A percentile compares a stretch with the other conserved stretches of the same genome.
Conservation (phyloP, 805 yeast species). For the Priceomyces melissophilus region DNA sequence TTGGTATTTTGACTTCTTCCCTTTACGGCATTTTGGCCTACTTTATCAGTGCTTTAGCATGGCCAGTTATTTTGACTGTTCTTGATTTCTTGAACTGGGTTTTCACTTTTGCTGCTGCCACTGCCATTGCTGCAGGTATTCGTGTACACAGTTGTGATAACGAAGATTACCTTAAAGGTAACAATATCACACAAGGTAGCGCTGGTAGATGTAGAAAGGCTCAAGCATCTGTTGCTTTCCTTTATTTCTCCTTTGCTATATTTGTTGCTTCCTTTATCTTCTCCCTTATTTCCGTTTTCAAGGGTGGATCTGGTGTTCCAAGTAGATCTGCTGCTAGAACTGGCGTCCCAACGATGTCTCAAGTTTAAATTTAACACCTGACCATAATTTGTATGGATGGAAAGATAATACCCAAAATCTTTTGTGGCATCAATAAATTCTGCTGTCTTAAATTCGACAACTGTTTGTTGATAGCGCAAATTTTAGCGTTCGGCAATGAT, state of each 20-base stretch:
- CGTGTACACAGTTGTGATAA: conserved; percentile 84
- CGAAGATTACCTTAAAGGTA: conserved; percentile 56
- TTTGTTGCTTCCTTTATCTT: conserved; percentile 64
- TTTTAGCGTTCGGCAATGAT: too few species aligned
- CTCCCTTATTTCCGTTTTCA: conserved; percentile 53
- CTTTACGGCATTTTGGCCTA: conserved; percentile 77
- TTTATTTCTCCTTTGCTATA: conserved; percentile 77
- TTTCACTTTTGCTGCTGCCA: conserved; percentile 92
- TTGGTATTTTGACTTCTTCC: conserved; percentile 76
- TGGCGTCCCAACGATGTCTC: conserved; percentile 88
- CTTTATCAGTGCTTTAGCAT: conserved; percentile 74
- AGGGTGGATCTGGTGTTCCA: conserved; percentile 39
- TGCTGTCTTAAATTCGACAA: too few species aligned
- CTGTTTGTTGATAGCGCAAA: too few species aligned
- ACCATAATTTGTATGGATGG: too few species aligned
- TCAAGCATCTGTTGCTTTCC: conserved; percentile 79
- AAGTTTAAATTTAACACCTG: conserved; percentile 51
- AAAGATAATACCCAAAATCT: neutral
- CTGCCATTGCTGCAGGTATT: conserved; percentile 89
- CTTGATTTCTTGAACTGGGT: conserved; percentile 86
- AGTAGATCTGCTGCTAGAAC: conserved; percentile 58
- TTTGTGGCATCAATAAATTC: neutral
- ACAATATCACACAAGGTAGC: conserved; percentile 73
- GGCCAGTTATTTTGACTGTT: conserved; percentile 74
- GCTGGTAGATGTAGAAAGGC: conserved; percentile 90